Evolutionary conservation across 2,329 filamentous ascomycete genomes (phyloP), one percentile per base, ranked within the genome.

Genomic region (Aspergillus puulaauensis): DNA sequence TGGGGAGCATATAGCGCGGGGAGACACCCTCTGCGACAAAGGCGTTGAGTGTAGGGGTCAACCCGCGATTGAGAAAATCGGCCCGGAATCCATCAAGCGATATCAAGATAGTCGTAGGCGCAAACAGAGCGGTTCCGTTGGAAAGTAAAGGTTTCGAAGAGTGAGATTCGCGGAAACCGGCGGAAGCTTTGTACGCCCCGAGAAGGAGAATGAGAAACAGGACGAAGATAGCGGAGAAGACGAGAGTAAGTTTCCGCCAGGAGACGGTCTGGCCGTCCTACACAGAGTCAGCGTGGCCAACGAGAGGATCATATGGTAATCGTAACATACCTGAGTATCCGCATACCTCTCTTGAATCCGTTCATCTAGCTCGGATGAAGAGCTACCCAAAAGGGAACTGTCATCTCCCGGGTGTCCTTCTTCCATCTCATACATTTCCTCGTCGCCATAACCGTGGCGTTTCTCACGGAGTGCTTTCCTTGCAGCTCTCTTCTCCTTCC

Each of bases 1-100:
- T 96, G 0, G 95, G 95, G 6, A 86, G 83, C 92, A 99, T 97
- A 75, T 93, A 97, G 63, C 86, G 83, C 3, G 95, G 93, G 6
- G 93, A 96, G 11, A 98, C 87, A 31, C 95, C 95, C 63, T 91
- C 86, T 59, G 85, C 83, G 61, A 96, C 81, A 63, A 99, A 89
- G 2, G 86, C 82, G 65, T 86, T 90, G 8, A 99, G 80, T 2
- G 88, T 87, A 1, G 93, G 95, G 1, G 93, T 97, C 33, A 98
- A 77, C 0, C 88, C 89, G 14, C 92, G 87, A 62, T 89, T 85
- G 41, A 99, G 80, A 69, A 97, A 98, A 72, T 98, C 95, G 19
- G 95, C 93, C 15, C 95, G 88, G 78, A 99, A 98, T 3, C 95
- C 95, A 74, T 99, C 95, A 17, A 99, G 82, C 46, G 93, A 97